A percentile compares a stretch with the other conserved stretches of the same genome.
These are phyloP conservation scores for Saksenaea vasiformis DNA, from an alignment of 371 early-diverging fungal genomes.

Conservation along the genomic window DNA sequence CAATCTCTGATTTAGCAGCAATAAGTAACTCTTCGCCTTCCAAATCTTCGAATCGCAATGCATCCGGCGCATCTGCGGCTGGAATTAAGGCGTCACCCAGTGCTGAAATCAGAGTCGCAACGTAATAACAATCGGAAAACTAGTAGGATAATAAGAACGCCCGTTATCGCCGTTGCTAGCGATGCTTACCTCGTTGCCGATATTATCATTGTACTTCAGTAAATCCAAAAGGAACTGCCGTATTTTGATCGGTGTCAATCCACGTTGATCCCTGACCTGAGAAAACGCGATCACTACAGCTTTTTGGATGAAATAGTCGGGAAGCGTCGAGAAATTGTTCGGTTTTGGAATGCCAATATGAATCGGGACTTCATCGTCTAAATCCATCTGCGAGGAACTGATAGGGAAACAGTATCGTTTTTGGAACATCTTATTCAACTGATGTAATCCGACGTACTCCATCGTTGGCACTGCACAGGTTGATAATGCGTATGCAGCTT, in stretches of 20 bases:
- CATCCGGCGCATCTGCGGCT: slow-evolving; percentile 38
- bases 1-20: slow-evolving; percentile 71
- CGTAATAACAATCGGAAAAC: slow-evolving; percentile 83
- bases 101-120: slow-evolving; percentile 71
- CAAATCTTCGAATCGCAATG: slow-evolving; percentile 39
- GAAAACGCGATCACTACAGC: slow-evolving; percentile 77
- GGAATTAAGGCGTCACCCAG: slow-evolving; percentile 73
- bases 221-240: slow-evolving; percentile 74
- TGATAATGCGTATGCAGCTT: slow-evolving; percentile 88
- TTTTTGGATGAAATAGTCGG: slow-evolving; percentile 91
- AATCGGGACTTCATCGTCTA: slow-evolving; percentile 48
- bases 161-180: neutral
- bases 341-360: slow-evolving; percentile 72
- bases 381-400: slow-evolving; percentile 14
- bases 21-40: slow-evolving; percentile 56
- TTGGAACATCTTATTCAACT: slow-evolving; percentile 75
- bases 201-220: slow-evolving; percentile 89
- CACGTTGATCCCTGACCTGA: slow-evolving; percentile 64
- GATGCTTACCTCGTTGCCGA: slow-evolving; percentile 69
- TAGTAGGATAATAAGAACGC: slow-evolving; percentile 9
- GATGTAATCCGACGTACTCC: slow-evolving; percentile 74
- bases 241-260: slow-evolving; percentile 67
- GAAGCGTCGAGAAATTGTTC: slow-evolving; percentile 82
- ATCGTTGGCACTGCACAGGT: slow-evolving; percentile 60
- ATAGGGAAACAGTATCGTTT: slow-evolving; percentile 70